Conservation (phyloP, 2,329 filamentous ascomycete genomes). For the Botrytis fabae region DNA sequence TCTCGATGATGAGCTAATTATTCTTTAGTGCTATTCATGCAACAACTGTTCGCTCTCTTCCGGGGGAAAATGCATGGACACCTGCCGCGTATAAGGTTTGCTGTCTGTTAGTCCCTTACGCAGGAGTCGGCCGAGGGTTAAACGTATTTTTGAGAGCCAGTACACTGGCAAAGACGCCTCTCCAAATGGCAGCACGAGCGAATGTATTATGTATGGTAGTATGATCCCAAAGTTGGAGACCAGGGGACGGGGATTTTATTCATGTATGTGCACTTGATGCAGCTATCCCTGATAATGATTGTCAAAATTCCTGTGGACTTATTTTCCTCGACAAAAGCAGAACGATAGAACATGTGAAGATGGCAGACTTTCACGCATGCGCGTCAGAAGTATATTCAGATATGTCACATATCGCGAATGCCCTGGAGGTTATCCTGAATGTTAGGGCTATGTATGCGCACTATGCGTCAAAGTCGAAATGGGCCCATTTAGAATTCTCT, state of each 20-base stretch:
- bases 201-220: background rate
- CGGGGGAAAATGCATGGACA: background rate
- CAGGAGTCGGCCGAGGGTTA: background rate
- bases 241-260: background rate
- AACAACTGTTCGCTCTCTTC: background rate
- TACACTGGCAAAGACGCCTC: background rate
- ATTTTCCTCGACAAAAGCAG: background rate
- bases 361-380: background rate
- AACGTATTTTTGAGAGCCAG: background rate
- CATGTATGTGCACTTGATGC: background rate
- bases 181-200: background rate
- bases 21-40: background rate
- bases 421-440: no score
- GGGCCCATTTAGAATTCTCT: no score
- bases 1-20: background rate
- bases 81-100: background rate
- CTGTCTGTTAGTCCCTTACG: background rate
- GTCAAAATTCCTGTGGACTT: background rate
- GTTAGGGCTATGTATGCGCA: no score
- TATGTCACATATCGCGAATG: background rate
- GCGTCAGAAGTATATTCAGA: background rate
- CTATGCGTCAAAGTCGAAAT: no score
- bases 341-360: background rate
- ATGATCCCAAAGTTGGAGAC: background rate
- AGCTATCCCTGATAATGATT: background rate